phyloP scores from a whole-genome alignment of 495 filamentous ascomycete species.

The Penicillium silybi region DNA sequence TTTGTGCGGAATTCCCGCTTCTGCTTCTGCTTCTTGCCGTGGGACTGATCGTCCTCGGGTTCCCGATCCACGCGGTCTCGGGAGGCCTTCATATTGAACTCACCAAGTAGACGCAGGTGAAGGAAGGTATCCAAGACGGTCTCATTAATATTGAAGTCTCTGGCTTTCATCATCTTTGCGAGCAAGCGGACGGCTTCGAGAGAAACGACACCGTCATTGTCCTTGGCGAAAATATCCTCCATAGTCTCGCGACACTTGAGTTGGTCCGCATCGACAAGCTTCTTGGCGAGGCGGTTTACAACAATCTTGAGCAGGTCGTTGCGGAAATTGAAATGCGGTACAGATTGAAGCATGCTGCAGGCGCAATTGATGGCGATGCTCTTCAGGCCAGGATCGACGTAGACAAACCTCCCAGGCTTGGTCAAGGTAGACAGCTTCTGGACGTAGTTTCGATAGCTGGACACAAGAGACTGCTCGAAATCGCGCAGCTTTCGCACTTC shows the following conservation, averaged over 20 bases:
- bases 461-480: conserved; percentile 80
- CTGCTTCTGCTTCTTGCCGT: conserved; percentile 63
- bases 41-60: conserved; percentile 33
- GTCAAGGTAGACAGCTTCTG: conserved; percentile 62
- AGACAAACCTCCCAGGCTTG: conserved; percentile 43
- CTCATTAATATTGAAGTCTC: conserved; percentile 75
- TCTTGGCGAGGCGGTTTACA: conserved; percentile 71
- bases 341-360: conserved; percentile 68
- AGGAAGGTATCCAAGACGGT: conserved; percentile 87
- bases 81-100: conserved; percentile 81
- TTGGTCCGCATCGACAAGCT: conserved; percentile 65
- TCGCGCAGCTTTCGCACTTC: conserved; percentile 76
- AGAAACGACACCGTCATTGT: conserved; percentile 82
- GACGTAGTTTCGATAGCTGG: conserved; percentile 79
- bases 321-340: conserved; percentile 96
- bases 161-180: conserved; percentile 89
- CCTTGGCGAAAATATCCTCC: conserved; percentile 76
- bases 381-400: conserved; percentile 43
- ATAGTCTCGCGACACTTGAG: conserved; percentile 74
- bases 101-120: conserved; percentile 79
- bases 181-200: conserved; percentile 82
- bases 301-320: conserved; percentile 81
- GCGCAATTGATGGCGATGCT: conserved; percentile 80
- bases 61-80: conserved; percentile 63
- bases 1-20: conserved; percentile 77